Percentiles rank a stretch among this genome's conserved stretches.
phyloP scores from a whole-genome alignment of 495 filamentous ascomycete genomes.

The Podospora fimiseda region DNA sequence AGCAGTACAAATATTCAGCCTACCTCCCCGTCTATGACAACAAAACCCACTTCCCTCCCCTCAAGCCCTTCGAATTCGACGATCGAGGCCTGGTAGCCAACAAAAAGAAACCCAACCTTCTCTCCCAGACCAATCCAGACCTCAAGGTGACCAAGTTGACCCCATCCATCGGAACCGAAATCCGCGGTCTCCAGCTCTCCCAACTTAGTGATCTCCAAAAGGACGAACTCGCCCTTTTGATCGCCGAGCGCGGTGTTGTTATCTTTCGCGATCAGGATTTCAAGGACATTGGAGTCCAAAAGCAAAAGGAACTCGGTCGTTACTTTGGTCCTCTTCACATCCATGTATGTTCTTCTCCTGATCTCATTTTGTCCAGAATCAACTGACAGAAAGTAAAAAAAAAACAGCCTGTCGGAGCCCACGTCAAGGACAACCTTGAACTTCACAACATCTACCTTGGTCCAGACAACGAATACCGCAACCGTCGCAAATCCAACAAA shows the following conservation, averaged over 20 bases:
- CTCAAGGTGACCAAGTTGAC: conserved; percentile 53
- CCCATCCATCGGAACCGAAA: conserved; percentile 66
- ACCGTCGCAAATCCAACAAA: conserved; percentile 39
- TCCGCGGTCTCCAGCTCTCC: conserved; percentile 62
- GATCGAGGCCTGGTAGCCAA: conserved; percentile 55
- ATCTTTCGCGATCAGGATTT: conserved; percentile 65
- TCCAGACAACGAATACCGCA: conserved; percentile 38
- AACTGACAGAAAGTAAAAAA: too few species aligned
- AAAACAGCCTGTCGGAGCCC: conserved; percentile 40
- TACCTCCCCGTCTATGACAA: conserved; percentile 63
- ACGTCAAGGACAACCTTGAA: conserved; percentile 38
- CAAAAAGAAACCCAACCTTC: conserved; percentile 52
- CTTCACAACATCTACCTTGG: conserved; percentile 46
- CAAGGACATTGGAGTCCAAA: conserved; percentile 54
- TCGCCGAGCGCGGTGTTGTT: conserved; percentile 66
- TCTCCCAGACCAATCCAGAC: conserved; percentile 32
- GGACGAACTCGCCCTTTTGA: conserved; percentile 66
- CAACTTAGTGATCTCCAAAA: conserved; percentile 62
- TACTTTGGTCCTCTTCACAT: conserved; percentile 66
- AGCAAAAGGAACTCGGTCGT: conserved; percentile 56
- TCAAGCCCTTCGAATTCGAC: conserved; percentile 51
- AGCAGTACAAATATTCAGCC: conserved; percentile 49
- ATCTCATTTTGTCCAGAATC: background rate
- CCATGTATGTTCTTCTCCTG: conserved; percentile 32
- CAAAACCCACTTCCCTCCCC: conserved; percentile 50